A percentile compares a stretch with the other conserved stretches of the same genome.
phyloP scores from a whole-genome alignment of 768 basidiomycete species.

The Naganishia onofrii region DNA sequence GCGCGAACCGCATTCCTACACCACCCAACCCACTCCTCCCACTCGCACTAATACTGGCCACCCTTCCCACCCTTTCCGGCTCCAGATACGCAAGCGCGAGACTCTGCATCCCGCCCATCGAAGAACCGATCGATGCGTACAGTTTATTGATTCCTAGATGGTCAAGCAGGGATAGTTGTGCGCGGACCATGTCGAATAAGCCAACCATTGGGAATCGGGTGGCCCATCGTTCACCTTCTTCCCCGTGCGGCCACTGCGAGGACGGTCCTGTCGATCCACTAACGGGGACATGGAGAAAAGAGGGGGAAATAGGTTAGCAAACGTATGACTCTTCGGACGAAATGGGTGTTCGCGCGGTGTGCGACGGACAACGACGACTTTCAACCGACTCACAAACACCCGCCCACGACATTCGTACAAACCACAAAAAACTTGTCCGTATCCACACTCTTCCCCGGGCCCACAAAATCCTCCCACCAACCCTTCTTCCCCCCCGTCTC shows the following conservation, averaged over 20 bases:
- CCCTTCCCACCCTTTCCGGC: conserved; percentile 80
- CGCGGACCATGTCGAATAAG: conserved; percentile 92
- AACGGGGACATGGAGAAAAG: not conserved
- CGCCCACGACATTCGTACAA: conserved; percentile 94
- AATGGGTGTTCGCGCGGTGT: too few relatives aligned
- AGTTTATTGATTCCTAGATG: conserved; percentile 76
- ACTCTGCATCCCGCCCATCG: conserved; percentile 99
- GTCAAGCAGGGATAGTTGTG: conserved; percentile 83
- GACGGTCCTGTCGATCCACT: conserved; percentile 89
- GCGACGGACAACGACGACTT: too few relatives aligned
- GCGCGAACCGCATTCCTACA: conserved; percentile 93
- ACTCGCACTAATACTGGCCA: conserved; percentile 92
- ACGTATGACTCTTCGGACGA: too few relatives aligned
- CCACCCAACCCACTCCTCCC: conserved; percentile 87
- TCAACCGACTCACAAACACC: conserved; percentile 65
- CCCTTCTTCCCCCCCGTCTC: conserved; percentile 77
- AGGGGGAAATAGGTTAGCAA: not conserved
- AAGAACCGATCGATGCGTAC: conserved; percentile 89
- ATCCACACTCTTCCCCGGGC: conserved; percentile 88
- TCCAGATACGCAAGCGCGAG: conserved; percentile 90
- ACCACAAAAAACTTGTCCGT: conserved; percentile 88
- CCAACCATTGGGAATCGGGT: conserved; percentile 87
- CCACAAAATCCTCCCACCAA: conserved; percentile 99
- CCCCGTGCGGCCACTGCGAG: conserved; percentile 63
- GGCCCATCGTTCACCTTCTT: conserved; percentile 66